Conservation (phyloP, 2,329 filamentous ascomycete genomes). For the Malbranchea cinnamomea region DNA sequence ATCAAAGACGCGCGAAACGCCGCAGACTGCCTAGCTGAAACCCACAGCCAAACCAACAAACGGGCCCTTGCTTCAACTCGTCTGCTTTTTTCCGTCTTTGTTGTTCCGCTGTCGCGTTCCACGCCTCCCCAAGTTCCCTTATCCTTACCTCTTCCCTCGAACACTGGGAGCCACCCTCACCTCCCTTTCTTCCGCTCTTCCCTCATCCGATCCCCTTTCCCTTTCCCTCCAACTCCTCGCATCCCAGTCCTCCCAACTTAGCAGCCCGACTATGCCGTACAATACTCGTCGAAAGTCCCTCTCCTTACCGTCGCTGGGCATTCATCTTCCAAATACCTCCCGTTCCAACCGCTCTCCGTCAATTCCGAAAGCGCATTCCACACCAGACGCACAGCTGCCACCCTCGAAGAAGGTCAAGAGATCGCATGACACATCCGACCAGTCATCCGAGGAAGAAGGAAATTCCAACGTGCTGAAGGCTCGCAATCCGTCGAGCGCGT, state of each 20-base stretch:
- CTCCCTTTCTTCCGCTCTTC: slow-evolving; percentile 1
- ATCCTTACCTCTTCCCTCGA: slow-evolving; percentile 7
- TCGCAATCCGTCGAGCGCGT: slow-evolving; percentile 23
- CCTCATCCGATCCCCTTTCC: slow-evolving; percentile 7
- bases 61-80: slow-evolving; percentile 4
- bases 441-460: slow-evolving; percentile 20
- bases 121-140: too few relatives aligned
- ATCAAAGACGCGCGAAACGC: slow-evolving; percentile 6
- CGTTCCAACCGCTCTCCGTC: slow-evolving; percentile 43
- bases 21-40: slow-evolving; percentile 8
- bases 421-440: slow-evolving; percentile 43
- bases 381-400: slow-evolving; percentile 37
- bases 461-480: slow-evolving; percentile 11
- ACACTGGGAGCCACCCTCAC: slow-evolving; percentile 8
- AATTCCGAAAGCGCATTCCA: slow-evolving; percentile 47
- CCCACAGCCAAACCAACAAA: slow-evolving; percentile 8
- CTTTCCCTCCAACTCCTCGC: slow-evolving; percentile 3
- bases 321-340: slow-evolving; percentile 55
- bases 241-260: slow-evolving; percentile 8
- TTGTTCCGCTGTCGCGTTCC: slow-evolving; percentile 1
- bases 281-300: slow-evolving; percentile 95
- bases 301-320: slow-evolving; percentile 81
- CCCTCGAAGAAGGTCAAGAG: slow-evolving; percentile 62
- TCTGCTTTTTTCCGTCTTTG: slow-evolving; percentile 7
- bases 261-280: slow-evolving; percentile 74